These are phyloP conservation scores for Entophlyctis luteolus DNA, from an alignment of 192 early-diverging fungal genomes.

Conservation along the genomic window DNA sequence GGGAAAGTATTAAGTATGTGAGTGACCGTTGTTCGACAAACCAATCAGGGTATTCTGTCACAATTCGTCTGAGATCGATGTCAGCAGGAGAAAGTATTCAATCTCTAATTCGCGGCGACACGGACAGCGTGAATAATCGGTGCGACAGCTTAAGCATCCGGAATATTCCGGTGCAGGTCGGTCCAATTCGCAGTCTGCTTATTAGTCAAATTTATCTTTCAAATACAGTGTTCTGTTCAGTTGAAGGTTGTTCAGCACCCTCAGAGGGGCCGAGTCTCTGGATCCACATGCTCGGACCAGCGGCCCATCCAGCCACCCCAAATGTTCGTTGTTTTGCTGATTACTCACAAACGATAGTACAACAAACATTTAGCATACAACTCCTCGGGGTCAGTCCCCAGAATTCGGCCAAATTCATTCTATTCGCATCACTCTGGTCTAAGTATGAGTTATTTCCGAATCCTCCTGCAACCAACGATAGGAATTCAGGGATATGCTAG, in stretches of 20 bases:
- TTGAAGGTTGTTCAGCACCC: slow-evolving; percentile 26
- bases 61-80: too few species aligned
- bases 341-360: neutral
- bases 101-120: too few species aligned
- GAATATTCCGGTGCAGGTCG: too few species aligned
- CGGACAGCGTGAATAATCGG: too few species aligned
- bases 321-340: slow-evolving; percentile 14
- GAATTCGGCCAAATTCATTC: neutral
- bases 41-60: too few species aligned
- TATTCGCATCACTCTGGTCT: slow-evolving; percentile 26
- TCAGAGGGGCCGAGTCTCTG: slow-evolving; percentile 7
- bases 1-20: too few species aligned
- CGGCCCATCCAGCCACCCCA: slow-evolving; percentile 22
- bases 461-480: neutral
- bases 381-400: neutral
- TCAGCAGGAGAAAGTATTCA: too few species aligned
- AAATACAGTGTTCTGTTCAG: too few species aligned
- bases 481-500: neutral
- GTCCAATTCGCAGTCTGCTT: too few species aligned
- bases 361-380: neutral
- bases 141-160: too few species aligned
- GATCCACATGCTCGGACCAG: slow-evolving; percentile 3
- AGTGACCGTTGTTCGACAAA: too few species aligned
- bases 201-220: too few species aligned
- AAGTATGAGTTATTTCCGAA: slow-evolving; percentile 12